These are phyloP conservation scores for Protomyces pachydermus DNA, from an alignment of 1,139 yeast species.

Conservation along the genomic window DNA sequence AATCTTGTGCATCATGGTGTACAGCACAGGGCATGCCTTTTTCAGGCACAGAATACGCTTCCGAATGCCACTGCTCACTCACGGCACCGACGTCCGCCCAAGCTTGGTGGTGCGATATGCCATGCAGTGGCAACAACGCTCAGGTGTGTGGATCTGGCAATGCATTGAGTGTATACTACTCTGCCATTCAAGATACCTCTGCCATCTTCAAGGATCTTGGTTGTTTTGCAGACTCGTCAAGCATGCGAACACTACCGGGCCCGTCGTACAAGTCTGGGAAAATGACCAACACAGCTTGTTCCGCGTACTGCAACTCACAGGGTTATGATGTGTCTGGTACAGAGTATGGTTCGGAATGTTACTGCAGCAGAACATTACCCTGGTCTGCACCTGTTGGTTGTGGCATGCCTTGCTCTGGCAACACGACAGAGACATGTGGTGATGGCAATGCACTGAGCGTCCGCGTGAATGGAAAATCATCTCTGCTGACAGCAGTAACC, in stretches of 20 bases:
- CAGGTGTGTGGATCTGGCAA: constrained; percentile 22
- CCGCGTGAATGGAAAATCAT: neutral
- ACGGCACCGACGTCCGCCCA: constrained; percentile 11
- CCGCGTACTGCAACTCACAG: constrained; percentile 17
- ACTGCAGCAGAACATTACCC: constrained; percentile 5
- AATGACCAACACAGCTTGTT: constrained; percentile 20
- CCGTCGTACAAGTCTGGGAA: constrained; percentile 4
- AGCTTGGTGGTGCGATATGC: constrained; percentile 25
- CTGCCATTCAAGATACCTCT: constrained; percentile 1
- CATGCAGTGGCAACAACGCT: constrained; percentile 15
- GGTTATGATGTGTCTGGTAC: constrained; percentile 18
- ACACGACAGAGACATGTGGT: constrained; percentile 13
- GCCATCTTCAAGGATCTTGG: neutral
- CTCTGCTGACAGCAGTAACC: neutral
- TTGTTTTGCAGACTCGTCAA: constrained; percentile 15
- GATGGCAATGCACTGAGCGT: constrained; percentile 16
- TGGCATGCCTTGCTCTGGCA: constrained; percentile 16
- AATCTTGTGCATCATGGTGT: constrained; percentile 12
- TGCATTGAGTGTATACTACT: constrained; percentile 7
- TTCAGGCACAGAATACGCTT: constrained; percentile 25
- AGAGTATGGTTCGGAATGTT: constrained; percentile 22
- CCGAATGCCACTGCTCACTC: constrained; percentile 21
- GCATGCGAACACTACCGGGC: constrained; percentile 9
- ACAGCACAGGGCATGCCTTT: constrained; percentile 10
- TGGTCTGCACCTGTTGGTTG: constrained; percentile 16